Conservation (phyloP, 345 rosid genomes). For the Pelargonium nanum region DNA sequence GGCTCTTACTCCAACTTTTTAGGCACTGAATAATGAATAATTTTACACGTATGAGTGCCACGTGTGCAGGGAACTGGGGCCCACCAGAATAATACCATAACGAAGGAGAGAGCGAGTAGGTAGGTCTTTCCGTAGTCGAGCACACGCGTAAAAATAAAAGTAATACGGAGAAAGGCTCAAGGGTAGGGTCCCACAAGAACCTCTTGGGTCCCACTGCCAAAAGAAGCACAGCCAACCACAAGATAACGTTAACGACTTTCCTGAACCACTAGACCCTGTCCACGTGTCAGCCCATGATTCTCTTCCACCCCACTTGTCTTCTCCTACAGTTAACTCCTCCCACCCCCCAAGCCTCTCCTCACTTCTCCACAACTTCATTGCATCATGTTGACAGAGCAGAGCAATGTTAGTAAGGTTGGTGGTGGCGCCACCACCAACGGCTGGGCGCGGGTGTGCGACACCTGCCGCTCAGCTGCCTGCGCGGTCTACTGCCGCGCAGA, state of each 20-base stretch:
- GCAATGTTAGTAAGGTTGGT: constrained; percentile 12
- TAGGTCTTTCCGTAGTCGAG: too few relatives aligned
- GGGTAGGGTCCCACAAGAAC: constrained; percentile 8
- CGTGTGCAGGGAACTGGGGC: too few relatives aligned
- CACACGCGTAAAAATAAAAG: too few relatives aligned
- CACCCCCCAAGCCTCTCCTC: constrained; percentile 8
- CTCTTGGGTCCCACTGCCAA: constrained; percentile 17
- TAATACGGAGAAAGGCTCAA: background rate
- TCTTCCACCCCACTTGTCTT: constrained; percentile 13
- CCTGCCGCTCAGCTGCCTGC: constrained; percentile 63
- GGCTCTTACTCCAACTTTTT: too few relatives aligned
- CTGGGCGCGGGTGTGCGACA: constrained; percentile 68
- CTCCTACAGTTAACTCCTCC: constrained; percentile 18
- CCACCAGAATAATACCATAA: too few relatives aligned
- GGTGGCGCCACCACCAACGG: constrained; percentile 17
- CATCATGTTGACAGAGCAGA: constrained; percentile 60
- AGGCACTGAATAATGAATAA: too few relatives aligned
- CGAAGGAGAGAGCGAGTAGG: background rate
- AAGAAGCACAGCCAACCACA: constrained; percentile 41
- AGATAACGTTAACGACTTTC: constrained; percentile 29
- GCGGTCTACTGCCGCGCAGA: constrained; percentile 79
- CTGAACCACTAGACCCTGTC: constrained; percentile 26
- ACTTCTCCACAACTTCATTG: constrained; percentile 6
- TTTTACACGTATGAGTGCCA: too few relatives aligned
- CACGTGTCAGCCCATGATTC: constrained; percentile 33